phyloP scores from a whole-genome alignment of 2,329 filamentous ascomycete species.

The Sphaerulina vaccinii region DNA sequence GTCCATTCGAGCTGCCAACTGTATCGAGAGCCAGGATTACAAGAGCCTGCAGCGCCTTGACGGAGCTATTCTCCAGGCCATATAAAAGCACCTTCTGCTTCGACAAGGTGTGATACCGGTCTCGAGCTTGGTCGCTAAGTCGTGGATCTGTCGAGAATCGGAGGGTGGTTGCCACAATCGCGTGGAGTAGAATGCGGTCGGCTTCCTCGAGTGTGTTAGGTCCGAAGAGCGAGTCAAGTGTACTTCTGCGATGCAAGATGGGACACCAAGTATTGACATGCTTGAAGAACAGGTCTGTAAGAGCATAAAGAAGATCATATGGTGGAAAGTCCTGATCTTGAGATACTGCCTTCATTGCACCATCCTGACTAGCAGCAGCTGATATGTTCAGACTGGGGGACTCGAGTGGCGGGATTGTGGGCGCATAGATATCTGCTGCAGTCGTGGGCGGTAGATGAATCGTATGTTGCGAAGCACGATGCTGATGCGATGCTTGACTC shows the following conservation, averaged over 20 bases:
- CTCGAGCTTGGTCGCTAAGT: constrained; percentile 69
- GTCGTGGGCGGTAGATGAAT: constrained; percentile 21
- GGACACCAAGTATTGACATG: constrained; percentile 72
- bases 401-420: constrained; percentile 49
- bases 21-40: constrained; percentile 84
- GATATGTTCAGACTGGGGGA: constrained; percentile 59
- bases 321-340: constrained; percentile 55
- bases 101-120: constrained; percentile 73
- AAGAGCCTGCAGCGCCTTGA: constrained; percentile 81
- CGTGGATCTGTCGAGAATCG: constrained; percentile 77
- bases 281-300: constrained; percentile 63
- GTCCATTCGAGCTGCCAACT: constrained; percentile 82
- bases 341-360: constrained; percentile 30
- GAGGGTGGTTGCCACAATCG: constrained; percentile 84
- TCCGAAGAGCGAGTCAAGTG: constrained; percentile 75
- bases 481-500: constrained; percentile 20
- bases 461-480: constrained; percentile 23
- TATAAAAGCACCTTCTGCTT: constrained; percentile 86
- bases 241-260: constrained; percentile 81
- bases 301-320: constrained; percentile 59
- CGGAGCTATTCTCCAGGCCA: constrained; percentile 84
- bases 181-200: constrained; percentile 78
- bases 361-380: constrained; percentile 27
- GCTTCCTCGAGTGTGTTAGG: constrained; percentile 73
- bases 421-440: constrained; percentile 32